phyloP scores from a whole-genome alignment of 768 basidiomycete genomes.

The Lactifluus piperatus region DNA sequence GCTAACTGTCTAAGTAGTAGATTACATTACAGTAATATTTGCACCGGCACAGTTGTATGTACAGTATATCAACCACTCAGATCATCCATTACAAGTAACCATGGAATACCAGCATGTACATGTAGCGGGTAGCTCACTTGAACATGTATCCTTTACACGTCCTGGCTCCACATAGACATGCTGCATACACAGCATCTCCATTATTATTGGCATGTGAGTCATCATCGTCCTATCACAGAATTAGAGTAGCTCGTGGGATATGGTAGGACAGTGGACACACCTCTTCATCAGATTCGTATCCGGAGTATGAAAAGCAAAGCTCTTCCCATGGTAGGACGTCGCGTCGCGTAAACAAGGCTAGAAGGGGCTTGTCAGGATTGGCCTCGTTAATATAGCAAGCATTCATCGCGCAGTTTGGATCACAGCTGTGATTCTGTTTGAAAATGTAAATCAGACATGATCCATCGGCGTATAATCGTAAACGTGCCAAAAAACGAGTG shows the following conservation, averaged over 20 bases:
- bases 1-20: background rate
- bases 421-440: constrained; percentile 80
- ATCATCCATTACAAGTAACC: background rate
- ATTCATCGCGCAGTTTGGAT: constrained; percentile 71
- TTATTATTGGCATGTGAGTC: constrained; percentile 12
- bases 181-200: constrained; percentile 37
- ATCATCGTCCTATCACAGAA: constrained; percentile 1
- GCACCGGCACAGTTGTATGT: background rate
- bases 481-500: constrained; percentile 76
- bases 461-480: background rate
- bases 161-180: constrained; percentile 43
- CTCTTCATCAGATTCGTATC: constrained; percentile 34
- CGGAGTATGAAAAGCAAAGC: constrained; percentile 69
- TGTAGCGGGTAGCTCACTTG: constrained; percentile 3
- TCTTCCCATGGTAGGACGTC: constrained; percentile 63
- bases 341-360: constrained; percentile 56
- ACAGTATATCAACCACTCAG: background rate
- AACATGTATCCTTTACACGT: constrained; percentile 41
- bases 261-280: background rate
- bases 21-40: background rate
- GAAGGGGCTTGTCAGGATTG: constrained; percentile 57
- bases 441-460: background rate
- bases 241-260: background rate
- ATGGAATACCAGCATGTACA: background rate
- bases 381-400: constrained; percentile 74